These are phyloP conservation scores for Trypanosoma rangeli DNA, from an alignment of 208 protist species.

Conservation along the genomic window DNA sequence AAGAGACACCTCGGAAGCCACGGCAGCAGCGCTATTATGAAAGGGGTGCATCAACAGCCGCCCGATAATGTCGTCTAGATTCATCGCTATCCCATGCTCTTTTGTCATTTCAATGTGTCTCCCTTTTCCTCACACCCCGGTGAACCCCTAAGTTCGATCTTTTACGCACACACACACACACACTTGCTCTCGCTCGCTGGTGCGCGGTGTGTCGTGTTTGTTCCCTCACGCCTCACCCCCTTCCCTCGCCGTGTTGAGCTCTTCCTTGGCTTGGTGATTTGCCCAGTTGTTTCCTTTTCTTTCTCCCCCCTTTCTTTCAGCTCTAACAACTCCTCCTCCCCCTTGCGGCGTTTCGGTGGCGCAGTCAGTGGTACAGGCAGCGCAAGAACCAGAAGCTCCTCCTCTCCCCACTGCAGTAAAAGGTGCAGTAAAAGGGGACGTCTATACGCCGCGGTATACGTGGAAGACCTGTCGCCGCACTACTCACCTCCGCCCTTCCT, in stretches of 20 bases:
- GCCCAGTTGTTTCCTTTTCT: neutral
- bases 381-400: neutral
- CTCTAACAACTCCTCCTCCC: neutral
- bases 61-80: slow-evolving; percentile 55
- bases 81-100: slow-evolving; percentile 2
- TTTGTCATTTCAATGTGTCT: neutral
- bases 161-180: neutral
- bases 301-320: neutral
- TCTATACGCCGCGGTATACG: neutral
- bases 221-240: too few relatives aligned
- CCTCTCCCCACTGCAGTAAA: too few relatives aligned
- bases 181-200: neutral
- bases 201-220: too few relatives aligned
- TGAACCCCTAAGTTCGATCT: neutral
- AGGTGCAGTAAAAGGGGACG: too few relatives aligned
- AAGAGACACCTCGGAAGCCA: neutral
- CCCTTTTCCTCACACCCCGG: neutral
- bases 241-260: neutral
- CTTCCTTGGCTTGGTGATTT: too few relatives aligned
- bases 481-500: neutral
- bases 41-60: slow-evolving; percentile 61
- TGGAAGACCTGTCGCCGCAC: neutral
- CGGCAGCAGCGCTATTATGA: slow-evolving; percentile 56
- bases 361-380: too few relatives aligned
- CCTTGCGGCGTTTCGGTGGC: too few relatives aligned